A percentile compares a stretch with the other conserved stretches of the same genome.
Conservation (phyloP, 2,329 filamentous ascomycete species). For the Cercospora sp. region DNA sequence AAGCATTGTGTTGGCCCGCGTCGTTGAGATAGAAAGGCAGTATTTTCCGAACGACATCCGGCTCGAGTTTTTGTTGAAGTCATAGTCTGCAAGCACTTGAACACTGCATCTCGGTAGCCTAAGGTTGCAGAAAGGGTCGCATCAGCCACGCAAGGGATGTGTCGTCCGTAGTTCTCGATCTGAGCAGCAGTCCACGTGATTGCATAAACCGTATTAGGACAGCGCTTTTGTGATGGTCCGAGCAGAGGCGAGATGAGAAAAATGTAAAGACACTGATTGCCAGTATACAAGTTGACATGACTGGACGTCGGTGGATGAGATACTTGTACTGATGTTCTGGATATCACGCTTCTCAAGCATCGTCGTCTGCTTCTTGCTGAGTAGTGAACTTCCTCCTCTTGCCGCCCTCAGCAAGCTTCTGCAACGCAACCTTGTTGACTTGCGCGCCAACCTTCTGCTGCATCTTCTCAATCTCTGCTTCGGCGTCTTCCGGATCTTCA, state of each 20-base stretch:
- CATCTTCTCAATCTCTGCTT: constrained; percentile 96
- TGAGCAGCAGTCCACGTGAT: not conserved
- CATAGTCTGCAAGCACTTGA: constrained; percentile 22
- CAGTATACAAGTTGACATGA: not conserved
- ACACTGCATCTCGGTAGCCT: constrained; percentile 23
- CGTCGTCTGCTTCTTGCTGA: constrained; percentile 25
- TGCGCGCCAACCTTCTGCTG: constrained; percentile 92
- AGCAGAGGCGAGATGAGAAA: not conserved
- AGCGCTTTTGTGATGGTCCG: not conserved
- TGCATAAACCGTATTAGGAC: not conserved
- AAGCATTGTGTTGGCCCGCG: constrained; percentile 30
- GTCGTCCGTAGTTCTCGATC: not conserved
- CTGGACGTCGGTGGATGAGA: not conserved
- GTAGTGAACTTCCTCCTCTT: constrained; percentile 76
- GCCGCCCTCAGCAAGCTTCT: constrained; percentile 79
- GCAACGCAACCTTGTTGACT: constrained; percentile 84
- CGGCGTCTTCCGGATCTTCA: constrained; percentile 83
- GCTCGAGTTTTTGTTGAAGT: constrained; percentile 14
- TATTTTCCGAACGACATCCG: constrained; percentile 16
- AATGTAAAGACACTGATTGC: not conserved
- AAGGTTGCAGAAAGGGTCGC: constrained; percentile 28
- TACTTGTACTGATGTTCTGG: not conserved
- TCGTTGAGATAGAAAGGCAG: constrained; percentile 14
- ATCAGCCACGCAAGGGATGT: constrained; percentile 28
- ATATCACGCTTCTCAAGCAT: not conserved